Evolutionary conservation across 2,329 filamentous ascomycete genomes (phyloP), one percentile per base, ranked within the genome.

Genomic region (Ascochyta fabae): DNA sequence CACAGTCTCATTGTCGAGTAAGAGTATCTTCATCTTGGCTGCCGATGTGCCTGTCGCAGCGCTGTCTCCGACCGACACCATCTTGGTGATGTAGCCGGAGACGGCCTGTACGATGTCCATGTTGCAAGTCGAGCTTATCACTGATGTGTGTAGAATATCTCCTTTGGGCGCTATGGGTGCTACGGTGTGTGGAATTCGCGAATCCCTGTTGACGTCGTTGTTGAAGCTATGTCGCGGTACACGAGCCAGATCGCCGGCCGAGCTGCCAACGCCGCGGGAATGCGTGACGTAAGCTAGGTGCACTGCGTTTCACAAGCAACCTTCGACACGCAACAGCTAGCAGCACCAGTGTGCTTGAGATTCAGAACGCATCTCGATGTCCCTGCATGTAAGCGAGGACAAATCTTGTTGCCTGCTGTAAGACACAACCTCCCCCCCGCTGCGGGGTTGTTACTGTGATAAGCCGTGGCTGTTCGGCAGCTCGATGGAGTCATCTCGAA

Each of bases 91-190:
- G 82, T 99, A 99, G 79, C 92, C 90, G 69, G 93, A 89, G 73
- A 97, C 88, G 65, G 93, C 91, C 75, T 96, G 90, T 60, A 96
- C 90, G 70, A 98, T 88, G 74, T 99, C 95, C 95, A 99, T 99
- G 67, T 39, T 58, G 56, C 34, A 19, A 15, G 23, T 8, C n/a
- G 22, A 26, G 39, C 13, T 15, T 31, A 16, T 19, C 36, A 26
- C 12, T 35, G 4, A 5, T 24, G 9, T 13, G 22, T 39, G 36
- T 39, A 24, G 5, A 16, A 3, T 35, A 9, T 35, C 33, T 35
- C n/a, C 33, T 35, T 35, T 35, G 33, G n/a, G 15, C 33, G n/a
- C 33, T 35, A 35, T 10, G 13, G 19, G n/a, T 35, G 13, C 23
- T 36, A 13, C 22, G 16, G 31, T 10, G 27, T 31, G 3, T n/a